Conservation (phyloP, 495 filamentous ascomycete species). For the Penicillium goetzii region DNA sequence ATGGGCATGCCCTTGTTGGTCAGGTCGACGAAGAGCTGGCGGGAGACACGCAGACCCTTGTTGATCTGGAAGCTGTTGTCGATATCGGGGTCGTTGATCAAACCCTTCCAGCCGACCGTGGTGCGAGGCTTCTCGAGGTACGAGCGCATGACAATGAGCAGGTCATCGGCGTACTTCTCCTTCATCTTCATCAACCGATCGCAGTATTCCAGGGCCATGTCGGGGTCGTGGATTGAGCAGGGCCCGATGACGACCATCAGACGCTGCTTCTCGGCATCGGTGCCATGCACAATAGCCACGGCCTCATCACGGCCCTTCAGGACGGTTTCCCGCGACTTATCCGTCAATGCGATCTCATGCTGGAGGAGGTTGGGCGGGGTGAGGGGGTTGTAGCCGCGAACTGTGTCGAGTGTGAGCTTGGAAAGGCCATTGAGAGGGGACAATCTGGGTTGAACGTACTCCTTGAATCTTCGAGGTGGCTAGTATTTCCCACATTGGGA, state of each 20-base stretch:
- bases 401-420: constrained; percentile 45
- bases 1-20: constrained; percentile 97
- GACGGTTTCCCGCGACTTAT: constrained; percentile 78
- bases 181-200: constrained; percentile 79
- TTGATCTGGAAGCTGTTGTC: constrained; percentile 99
- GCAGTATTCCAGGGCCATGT: constrained; percentile 92
- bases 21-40: constrained; percentile 93
- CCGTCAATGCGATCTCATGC: constrained; percentile 85
- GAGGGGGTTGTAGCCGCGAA: constrained; percentile 89
- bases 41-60: constrained; percentile 85
- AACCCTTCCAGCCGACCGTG: constrained; percentile 98
- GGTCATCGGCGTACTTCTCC: constrained; percentile 85
- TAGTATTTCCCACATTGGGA: constrained; percentile 81
- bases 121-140: constrained; percentile 99
- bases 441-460: constrained; percentile 56
- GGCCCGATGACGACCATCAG: constrained; percentile 93
- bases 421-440: background rate
- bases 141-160: constrained; percentile 95
- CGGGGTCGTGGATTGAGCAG: constrained; percentile 96
- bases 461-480: constrained; percentile 84
- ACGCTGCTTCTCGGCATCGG: constrained; percentile 68
- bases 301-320: constrained; percentile 79
- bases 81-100: constrained; percentile 99
- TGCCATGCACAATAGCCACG: constrained; percentile 77
- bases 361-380: constrained; percentile 94